Evolutionary conservation across 2,329 filamentous ascomycete species (phyloP).

Genomic region (Fusarium sp.): DNA sequence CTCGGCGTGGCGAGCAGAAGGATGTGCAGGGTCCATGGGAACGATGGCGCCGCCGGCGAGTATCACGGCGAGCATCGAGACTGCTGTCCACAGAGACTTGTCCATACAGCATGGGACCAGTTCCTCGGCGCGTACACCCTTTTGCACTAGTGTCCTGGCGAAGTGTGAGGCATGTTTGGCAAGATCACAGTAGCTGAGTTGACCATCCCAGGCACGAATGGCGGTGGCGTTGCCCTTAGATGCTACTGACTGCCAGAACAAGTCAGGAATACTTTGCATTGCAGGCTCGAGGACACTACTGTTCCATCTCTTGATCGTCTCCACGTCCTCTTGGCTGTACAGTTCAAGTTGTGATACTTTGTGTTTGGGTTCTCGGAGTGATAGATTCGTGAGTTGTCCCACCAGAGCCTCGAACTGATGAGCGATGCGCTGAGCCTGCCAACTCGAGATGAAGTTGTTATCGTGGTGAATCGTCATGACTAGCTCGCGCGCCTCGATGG

Average conservation of each 20-base stretch:
- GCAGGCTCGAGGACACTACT: neutral
- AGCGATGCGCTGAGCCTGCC: conserved; percentile 18
- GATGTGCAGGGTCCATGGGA: conserved; percentile 37
- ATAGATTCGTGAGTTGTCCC: conserved; percentile 15
- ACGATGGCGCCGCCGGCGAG: conserved; percentile 40
- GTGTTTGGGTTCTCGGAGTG: neutral
- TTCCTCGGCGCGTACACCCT: neutral
- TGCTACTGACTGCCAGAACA: conserved; percentile 13
- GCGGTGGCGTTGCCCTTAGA: neutral
- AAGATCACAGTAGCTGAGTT: conserved; percentile 21
- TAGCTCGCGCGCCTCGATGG: conserved; percentile 5
- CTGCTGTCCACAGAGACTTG: conserved; percentile 36
- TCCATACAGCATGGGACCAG: conserved; percentile 38
- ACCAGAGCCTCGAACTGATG: conserved; percentile 32
- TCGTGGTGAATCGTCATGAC: conserved; percentile 25
- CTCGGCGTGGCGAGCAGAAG: conserved; percentile 11
- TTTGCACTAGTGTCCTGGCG: neutral
- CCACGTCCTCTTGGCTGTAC: conserved; percentile 9
- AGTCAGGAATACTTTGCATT: neutral
- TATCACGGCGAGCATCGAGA: conserved; percentile 39
- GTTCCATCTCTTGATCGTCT: conserved; percentile 29
- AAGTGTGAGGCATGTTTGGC: conserved; percentile 7
- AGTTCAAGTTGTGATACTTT: conserved; percentile 25
- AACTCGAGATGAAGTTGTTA: conserved; percentile 1
- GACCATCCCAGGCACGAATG: conserved; percentile 35